Evolutionary conservation across 306 rosid genomes (phyloP).

Genomic region (Vicia sativa): DNA sequence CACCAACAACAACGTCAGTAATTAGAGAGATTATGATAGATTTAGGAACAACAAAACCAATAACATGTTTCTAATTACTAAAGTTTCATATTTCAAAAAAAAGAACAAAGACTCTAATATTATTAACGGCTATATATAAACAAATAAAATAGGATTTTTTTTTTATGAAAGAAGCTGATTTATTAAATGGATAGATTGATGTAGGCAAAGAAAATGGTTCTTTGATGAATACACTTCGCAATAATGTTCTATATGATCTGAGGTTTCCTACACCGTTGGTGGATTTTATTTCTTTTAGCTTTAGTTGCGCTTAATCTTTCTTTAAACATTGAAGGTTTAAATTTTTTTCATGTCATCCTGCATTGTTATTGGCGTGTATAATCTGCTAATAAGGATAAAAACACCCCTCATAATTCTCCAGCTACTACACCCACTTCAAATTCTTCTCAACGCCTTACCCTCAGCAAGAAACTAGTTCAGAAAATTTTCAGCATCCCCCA

Average conservation of each 20-base stretch:
- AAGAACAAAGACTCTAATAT: no score
- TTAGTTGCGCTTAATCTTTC: constrained; percentile 8
- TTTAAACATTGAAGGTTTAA: no score
- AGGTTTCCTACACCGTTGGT: neutral
- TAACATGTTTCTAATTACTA: no score
- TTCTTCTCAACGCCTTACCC: constrained; percentile 54
- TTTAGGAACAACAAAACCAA: no score
- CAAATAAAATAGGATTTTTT: no score
- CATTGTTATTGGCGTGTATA: constrained; percentile 35
- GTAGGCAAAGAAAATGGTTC: no score
- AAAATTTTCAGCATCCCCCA: constrained; percentile 45
- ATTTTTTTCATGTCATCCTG: constrained; percentile 8
- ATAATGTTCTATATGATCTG: constrained; percentile 7
- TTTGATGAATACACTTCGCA: constrained; percentile 15
- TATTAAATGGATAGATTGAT: no score
- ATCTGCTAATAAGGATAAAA: constrained; percentile 57
- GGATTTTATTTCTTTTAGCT: neutral
- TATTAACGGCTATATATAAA: no score
- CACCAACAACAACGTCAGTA: no score
- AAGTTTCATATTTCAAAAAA: no score
- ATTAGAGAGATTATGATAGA: no score
- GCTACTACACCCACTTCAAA: constrained; percentile 53
- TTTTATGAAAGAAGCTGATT: no score
- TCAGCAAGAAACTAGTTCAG: constrained; percentile 44
- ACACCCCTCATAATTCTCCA: constrained; percentile 48